A percentile compares a stretch with the other conserved stretches of the same genome.
These are phyloP conservation scores for Diospyros lotus DNA, from an alignment of 148 eudicot species.

Conservation along the genomic window DNA sequence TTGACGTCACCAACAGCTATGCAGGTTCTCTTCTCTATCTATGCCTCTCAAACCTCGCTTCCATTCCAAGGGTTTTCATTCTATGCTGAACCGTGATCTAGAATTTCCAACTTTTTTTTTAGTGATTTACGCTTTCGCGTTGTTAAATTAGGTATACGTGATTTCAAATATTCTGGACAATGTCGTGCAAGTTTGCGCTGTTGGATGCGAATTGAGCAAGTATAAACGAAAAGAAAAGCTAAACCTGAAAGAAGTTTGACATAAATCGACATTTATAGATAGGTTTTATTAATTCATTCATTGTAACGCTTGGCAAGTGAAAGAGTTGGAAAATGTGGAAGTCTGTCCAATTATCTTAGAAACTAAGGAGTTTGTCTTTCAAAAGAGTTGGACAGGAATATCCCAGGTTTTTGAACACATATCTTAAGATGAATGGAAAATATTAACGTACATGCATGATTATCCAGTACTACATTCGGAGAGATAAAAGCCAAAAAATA, in stretches of 20 bases:
- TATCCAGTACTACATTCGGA: no score
- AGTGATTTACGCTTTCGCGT: background rate
- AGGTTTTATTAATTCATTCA: background rate
- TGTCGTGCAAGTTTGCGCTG: background rate
- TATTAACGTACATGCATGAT: no score
- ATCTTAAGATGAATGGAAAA: no score
- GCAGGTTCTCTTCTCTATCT: slow-evolving; percentile 49
- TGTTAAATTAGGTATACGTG: background rate
- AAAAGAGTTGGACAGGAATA: background rate
- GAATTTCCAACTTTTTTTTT: background rate
- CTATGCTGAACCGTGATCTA: background rate
- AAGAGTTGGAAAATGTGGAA: no score
- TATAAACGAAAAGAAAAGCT: background rate
- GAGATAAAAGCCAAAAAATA: no score
- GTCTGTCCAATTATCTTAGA: background rate
- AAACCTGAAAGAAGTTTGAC: background rate
- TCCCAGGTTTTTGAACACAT: no score
- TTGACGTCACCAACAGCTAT: slow-evolving; percentile 83
- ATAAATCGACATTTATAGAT: background rate
- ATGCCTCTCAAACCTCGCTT: background rate
- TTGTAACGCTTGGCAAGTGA: background rate
- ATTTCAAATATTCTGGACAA: no score
- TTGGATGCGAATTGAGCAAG: background rate
- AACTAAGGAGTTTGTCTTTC: background rate
- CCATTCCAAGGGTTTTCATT: background rate